Evolutionary conservation across 352 stramenopile species (phyloP), one percentile per base, ranked within the genome.

Genomic region (Bremia lactucae): DNA sequence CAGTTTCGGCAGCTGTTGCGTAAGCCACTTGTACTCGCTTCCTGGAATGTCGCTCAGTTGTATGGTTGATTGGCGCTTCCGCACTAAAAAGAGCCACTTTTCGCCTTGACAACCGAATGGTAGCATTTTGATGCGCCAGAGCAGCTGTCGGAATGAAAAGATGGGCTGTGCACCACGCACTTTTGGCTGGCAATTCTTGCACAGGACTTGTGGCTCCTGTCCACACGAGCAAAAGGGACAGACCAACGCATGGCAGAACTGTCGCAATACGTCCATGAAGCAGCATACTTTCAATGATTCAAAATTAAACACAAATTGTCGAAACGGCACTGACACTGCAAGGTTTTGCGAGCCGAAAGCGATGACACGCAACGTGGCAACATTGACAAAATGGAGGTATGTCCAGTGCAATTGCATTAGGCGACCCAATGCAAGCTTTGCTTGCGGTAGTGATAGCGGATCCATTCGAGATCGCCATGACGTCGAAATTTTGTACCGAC

Each of bases 91-190:
- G 7, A 77, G 50, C 65, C 65, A 73, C 42, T 73, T 73, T 29
- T 77, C 65, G 15, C 59, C 65, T 11, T 64, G 65, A 2, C 49
- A 69, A 19, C 49, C 36, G 24, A 73, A 73, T 22, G 65, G 62
- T 36, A 77, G 56, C 46, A 77, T 45, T 41, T 77, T 71, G n/a
- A 73, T 49, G 19, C 46, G 51, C 65, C 65, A 73, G 9, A 77
- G 40, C 1, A 77, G 39, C 47, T 73, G 49, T 4, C 65, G 59
- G 42, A 76, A 58, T 7, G 58, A 72, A 34, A 72, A 76, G 2
- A 55, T 13, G 10, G 59, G 58, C 35, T 72, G 49, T 5, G 58
- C 48, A 0, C 58, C 57, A 23, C 61, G 53, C 18, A 72, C 46
- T 46, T 72, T 53, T 2, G 62, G 59, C 51, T 71, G 65, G 36